A percentile compares a stretch with the other conserved stretches of the same genome.
phyloP scores from a whole-genome alignment of 1,139 yeast genomes.

The Suhomyces terraborum region DNA sequence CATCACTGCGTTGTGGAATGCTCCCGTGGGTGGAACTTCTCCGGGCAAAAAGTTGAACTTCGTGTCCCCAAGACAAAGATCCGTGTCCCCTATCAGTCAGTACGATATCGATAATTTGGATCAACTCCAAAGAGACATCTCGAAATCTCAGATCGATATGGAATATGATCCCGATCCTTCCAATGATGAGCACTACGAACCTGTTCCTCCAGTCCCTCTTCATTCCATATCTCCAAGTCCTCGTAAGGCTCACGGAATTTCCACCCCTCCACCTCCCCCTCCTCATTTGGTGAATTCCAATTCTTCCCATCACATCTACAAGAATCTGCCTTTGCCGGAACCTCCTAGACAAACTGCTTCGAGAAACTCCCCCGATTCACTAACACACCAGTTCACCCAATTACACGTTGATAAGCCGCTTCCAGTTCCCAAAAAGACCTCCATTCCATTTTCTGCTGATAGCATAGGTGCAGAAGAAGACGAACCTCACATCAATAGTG shows the following conservation, averaged over 20 bases:
- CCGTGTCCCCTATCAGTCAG: conserved; percentile 24
- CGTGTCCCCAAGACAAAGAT: conserved; percentile 12
- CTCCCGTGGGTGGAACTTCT: conserved; percentile 10
- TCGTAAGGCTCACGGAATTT: neutral
- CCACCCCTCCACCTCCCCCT: conserved; percentile 12
- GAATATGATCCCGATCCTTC: conserved; percentile 7
- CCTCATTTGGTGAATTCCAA: conserved; percentile 10
- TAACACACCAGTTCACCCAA: conserved; percentile 6
- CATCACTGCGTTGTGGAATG: conserved; percentile 28
- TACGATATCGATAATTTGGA: conserved; percentile 23
- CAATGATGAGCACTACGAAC: conserved; percentile 17
- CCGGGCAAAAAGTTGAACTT: conserved; percentile 9
- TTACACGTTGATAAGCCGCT: conserved; percentile 7
- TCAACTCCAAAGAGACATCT: conserved; percentile 24
- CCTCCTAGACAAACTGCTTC: neutral
- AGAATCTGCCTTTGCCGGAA: conserved; percentile 5
- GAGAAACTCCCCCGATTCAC: conserved; percentile 8
- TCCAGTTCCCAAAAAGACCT: conserved; percentile 10
- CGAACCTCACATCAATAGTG: conserved; percentile 37
- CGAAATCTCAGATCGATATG: conserved; percentile 13
- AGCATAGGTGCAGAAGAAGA: conserved; percentile 40
- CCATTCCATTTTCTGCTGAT: conserved; percentile 49
- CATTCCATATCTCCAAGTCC: conserved; percentile 1
- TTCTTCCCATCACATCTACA: conserved; percentile 1
- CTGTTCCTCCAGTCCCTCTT: conserved; percentile 23